Evolutionary conservation across 805 yeast genomes (phyloP), one percentile per base, ranked within the genome.

Genomic region (Zygoascus biomembranicola): DNA sequence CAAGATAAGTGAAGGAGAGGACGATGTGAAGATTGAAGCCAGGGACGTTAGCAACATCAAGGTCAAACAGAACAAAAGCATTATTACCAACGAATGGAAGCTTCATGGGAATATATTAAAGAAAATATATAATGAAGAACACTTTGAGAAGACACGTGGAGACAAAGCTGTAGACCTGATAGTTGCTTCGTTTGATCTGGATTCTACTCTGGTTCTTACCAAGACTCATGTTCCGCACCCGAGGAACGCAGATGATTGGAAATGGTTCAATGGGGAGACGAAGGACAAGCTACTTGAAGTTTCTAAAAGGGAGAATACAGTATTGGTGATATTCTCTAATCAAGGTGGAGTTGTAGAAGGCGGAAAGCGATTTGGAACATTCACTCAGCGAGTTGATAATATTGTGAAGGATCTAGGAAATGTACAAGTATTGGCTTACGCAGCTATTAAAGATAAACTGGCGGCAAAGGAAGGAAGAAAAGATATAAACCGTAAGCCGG

Each of bases 101-200:
- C 20, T 42, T n/a, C 26, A 42, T 16, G 45, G 45, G 20, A 20
- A 16, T 18, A 42, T 42, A 13, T 18, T 18, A 6, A 20, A 42
- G 51, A 18, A 20, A 20, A 16, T 5, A 35, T 35, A 35, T 35
- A 35, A 35, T 35, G 39, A 8, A 11, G 16, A 35, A n/a, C 3
- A n/a, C 16, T 5, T 11, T 13, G 16, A 35, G 16, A 8, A 13
- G 39, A 35, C 10, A 13, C 28, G 3, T 23, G 28, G 28, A 23
- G 39, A 8, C 16, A 35, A 11, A 35, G 10, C 16, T 3, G 16
- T 8, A 11, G 16, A 35, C 13, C 16, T 20, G 14, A 8, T 23
- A 6, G 61, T 85, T 0, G 88, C 88, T 1, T 85, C 86, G 0
- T 92, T 90, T 67, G 98, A 92, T 66, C 72, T 92, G 50, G 99